Conservation (phyloP, 306 rosid species). For the Prinsepia uniflora region DNA sequence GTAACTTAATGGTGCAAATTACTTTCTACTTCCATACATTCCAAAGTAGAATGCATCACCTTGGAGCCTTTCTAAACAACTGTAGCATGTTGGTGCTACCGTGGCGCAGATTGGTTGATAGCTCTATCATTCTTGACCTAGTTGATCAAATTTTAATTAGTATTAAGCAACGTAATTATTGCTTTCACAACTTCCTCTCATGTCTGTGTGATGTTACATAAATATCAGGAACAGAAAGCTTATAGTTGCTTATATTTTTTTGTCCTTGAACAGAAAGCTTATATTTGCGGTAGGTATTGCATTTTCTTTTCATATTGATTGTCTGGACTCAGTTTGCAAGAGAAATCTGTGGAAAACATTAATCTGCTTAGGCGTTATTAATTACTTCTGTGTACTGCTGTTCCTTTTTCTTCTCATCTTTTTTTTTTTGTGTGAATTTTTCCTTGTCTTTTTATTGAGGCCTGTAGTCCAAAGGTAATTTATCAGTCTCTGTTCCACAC, state of each 20-base stretch:
- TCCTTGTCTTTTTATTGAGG: neutral
- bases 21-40: neutral
- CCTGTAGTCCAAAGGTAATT: neutral
- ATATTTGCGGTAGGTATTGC: neutral
- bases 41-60: neutral
- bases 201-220: neutral
- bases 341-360: neutral
- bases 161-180: neutral
- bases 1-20: neutral
- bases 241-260: too few species aligned
- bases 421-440: neutral
- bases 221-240: neutral
- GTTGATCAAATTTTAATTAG: neutral
- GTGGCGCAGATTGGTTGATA: neutral
- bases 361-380: neutral
- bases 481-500: neutral
- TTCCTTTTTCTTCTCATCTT: neutral
- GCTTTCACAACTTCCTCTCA: neutral
- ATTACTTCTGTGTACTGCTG: neutral
- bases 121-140: neutral
- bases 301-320: neutral
- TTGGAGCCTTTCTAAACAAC: conserved; percentile 7
- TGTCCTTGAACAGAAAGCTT: neutral
- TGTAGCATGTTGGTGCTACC: neutral
- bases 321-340: neutral